These are phyloP conservation scores for Ogataea henricii DNA, from an alignment of 805 yeast genomes.

Conservation along the genomic window DNA sequence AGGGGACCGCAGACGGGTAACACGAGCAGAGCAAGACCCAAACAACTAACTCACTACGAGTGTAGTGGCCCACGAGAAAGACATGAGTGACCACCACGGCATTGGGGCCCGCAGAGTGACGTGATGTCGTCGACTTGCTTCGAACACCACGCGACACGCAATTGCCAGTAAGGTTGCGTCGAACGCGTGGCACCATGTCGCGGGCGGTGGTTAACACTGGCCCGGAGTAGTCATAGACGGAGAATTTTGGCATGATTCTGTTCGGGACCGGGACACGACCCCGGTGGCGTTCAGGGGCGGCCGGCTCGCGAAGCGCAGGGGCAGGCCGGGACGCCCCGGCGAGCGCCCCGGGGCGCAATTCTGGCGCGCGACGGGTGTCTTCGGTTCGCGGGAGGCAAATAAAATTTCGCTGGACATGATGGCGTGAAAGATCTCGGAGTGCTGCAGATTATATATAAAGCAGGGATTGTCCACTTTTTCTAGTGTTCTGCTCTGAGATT, in stretches of 20 bases:
- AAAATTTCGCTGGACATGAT: background rate
- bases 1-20: background rate
- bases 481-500: background rate
- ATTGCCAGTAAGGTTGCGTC: too few species aligned
- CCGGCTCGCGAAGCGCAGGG: background rate
- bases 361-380: background rate
- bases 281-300: background rate
- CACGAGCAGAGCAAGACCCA: too few species aligned
- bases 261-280: conserved; percentile 14
- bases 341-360: background rate
- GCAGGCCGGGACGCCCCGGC: conserved; percentile 7
- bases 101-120: background rate
- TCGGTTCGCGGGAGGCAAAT: background rate
- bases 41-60: too few species aligned
- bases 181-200: conserved; percentile 1
- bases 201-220: conserved; percentile 19
- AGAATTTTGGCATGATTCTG: conserved; percentile 18
- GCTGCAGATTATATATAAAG: conserved; percentile 17
- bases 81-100: too few species aligned
- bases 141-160: background rate
- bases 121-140: background rate
- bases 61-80: too few species aligned
- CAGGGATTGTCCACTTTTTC: conserved; percentile 9
- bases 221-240: conserved; percentile 22
- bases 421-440: conserved; percentile 2